Evolutionary conservation across 73 alveolate genomes (phyloP), one percentile per base, ranked within the genome.

Genomic region (Diophrys appendiculata): DNA sequence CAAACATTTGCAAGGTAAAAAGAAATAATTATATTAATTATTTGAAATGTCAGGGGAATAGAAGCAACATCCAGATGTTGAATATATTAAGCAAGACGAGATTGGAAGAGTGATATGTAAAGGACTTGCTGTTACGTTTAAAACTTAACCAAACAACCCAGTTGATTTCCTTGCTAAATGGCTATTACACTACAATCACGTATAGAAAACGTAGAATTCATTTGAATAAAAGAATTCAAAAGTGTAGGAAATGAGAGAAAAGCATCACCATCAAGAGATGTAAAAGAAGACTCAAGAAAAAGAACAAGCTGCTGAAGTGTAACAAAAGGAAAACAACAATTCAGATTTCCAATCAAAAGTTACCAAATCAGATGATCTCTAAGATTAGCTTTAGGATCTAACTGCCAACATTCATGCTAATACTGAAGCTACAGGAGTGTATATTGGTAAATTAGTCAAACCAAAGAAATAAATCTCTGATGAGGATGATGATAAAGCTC

Each of bases 401-500:
- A 87, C 94, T 25, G 77, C 84, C 67, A 81, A 52, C 87, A 88
- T 96, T n/a, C 73, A 88, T 78, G 92, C 88, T 5, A 72, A 88
- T 53, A 80, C 90, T 26, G 94, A 91, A 18, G 94, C 98, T 28
- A 95, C 99, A 43, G 99, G 99, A 53, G 98, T 94, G 26, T 96
- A 96, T 74, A 87, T 96, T 26, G 99, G 98, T 1, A 65, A 82
- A 34, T 85, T 89, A 55, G 97, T 93, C 29, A 84, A 79, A 88
- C 93, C 89, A 76, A 69, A 83, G 75, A 87, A 73, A 60, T 87
- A 83, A 75, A 94, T 94, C 26, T 76, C 30, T 23, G 97, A 88
- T 70, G 94, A 81, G 2, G 99, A 96, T 82, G 97, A 94, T 77
- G 98, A 93, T 64, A 89, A 91, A 68, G 99, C 99, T 3, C 99